These are phyloP conservation scores for Gynostemma pentaphyllum DNA, from an alignment of 306 rosid species.

Conservation along the genomic window DNA sequence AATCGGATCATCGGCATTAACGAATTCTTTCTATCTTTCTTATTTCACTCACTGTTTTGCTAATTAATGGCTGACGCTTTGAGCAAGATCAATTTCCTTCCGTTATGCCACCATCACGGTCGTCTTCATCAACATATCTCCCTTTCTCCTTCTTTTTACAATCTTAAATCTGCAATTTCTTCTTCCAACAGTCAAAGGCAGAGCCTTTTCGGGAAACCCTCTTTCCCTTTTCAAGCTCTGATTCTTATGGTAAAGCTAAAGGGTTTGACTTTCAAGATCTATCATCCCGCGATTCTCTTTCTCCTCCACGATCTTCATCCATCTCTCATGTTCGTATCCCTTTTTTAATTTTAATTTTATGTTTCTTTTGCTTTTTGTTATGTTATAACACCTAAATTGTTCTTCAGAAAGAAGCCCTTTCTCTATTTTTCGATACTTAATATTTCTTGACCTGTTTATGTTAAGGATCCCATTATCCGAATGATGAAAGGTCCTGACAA, in stretches of 20 bases:
- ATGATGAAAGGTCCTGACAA: no score
- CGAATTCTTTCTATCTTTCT: no score
- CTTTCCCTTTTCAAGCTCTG: background rate
- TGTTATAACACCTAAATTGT: no score
- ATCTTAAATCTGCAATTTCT: background rate
- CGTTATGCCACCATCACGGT: background rate
- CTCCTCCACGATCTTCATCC: constrained; percentile 2
- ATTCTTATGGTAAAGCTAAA: background rate
- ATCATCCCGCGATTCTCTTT: background rate
- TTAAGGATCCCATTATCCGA: no score
- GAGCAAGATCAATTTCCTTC: background rate
- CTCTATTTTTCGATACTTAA: no score
- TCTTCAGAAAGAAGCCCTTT: no score
- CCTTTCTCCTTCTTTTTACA: background rate
- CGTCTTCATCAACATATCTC: background rate
- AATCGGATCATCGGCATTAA: no score
- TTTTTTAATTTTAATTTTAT: background rate
- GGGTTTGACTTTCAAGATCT: background rate
- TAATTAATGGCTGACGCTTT: constrained; percentile 6
- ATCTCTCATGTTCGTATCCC: background rate
- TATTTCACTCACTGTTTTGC: no score
- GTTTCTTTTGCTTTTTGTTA: background rate
- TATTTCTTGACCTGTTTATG: no score
- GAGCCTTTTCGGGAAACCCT: background rate
- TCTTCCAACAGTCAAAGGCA: background rate